Evolutionary conservation across 2,329 filamentous ascomycete species (phyloP).

Genomic region (Cadophora sp.): DNA sequence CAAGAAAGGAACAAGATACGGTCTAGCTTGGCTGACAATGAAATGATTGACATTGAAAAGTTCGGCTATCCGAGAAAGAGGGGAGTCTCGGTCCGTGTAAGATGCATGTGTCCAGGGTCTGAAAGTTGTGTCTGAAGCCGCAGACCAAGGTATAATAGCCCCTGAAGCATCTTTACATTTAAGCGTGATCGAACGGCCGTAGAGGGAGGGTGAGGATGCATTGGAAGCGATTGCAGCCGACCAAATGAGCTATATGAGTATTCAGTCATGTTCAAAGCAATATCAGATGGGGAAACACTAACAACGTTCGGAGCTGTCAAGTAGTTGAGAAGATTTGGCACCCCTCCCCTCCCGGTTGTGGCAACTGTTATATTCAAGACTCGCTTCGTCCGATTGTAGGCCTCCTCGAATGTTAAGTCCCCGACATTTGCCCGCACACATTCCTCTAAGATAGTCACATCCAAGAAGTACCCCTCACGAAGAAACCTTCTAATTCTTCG

Average conservation of each 20-base stretch:
- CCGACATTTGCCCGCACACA: conserved; percentile 87
- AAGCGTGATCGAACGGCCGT: conserved; percentile 58
- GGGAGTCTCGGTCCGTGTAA: conserved; percentile 63
- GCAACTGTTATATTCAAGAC: conserved; percentile 92
- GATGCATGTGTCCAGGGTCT: conserved; percentile 60
- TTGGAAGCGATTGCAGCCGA: conserved; percentile 66
- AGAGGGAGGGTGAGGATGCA: conserved; percentile 55
- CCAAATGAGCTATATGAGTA: conserved; percentile 58
- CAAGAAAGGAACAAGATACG: conserved; percentile 87
- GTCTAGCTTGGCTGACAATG: conserved; percentile 89
- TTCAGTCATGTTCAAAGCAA: background rate
- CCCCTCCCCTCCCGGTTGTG: conserved; percentile 73
- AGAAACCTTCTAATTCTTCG: conserved; percentile 74
- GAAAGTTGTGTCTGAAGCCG: conserved; percentile 56
- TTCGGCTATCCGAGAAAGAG: conserved; percentile 66
- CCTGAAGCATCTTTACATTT: conserved; percentile 69
- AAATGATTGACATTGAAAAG: conserved; percentile 86
- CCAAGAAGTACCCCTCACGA: conserved; percentile 81
- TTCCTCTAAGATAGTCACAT: conserved; percentile 81
- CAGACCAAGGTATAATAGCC: conserved; percentile 64
- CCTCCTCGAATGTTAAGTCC: conserved; percentile 91
- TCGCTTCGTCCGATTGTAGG: conserved; percentile 82
- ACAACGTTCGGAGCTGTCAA: conserved; percentile 92
- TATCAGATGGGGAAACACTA: conserved; percentile 49
- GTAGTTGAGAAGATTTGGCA: conserved; percentile 89